Evolutionary conservation across 1,284 basidiomycete genomes (phyloP).

Genomic region (Xerocomus minutiporus): DNA sequence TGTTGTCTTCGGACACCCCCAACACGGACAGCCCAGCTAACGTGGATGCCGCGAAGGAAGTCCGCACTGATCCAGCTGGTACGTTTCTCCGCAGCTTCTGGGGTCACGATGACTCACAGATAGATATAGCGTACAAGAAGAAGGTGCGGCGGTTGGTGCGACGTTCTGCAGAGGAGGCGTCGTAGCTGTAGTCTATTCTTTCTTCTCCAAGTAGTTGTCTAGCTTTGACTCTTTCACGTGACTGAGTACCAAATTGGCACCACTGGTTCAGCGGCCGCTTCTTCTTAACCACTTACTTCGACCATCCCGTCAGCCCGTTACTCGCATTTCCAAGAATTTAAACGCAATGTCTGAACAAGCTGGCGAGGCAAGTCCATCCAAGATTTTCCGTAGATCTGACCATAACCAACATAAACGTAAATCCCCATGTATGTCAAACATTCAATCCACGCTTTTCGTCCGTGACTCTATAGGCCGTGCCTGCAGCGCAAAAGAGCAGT

Average conservation of each 20-base stretch:
- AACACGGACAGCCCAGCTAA: slow-evolving; percentile 96
- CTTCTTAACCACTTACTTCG: slow-evolving; percentile 5
- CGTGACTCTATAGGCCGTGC: slow-evolving; percentile 55
- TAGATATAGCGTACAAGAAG: slow-evolving; percentile 74
- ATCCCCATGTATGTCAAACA: slow-evolving; percentile 32
- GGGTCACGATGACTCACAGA: slow-evolving; percentile 3
- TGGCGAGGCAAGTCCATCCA: slow-evolving; percentile 38
- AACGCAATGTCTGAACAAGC: slow-evolving; percentile 38
- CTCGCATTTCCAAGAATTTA: slow-evolving; percentile 1
- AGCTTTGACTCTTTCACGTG: slow-evolving; percentile 19
- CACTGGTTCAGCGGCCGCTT: not conserved
- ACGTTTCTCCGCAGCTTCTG: slow-evolving; percentile 19
- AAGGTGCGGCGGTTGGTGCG: slow-evolving; percentile 85
- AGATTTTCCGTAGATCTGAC: slow-evolving; percentile 29
- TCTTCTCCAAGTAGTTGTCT: not conserved
- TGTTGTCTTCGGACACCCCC: slow-evolving; percentile 88
- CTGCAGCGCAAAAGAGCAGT: slow-evolving; percentile 65
- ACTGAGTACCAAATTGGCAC: not conserved
- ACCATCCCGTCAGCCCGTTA: slow-evolving; percentile 16
- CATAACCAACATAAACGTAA: slow-evolving; percentile 30
- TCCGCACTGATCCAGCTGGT: slow-evolving; percentile 72
- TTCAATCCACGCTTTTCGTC: slow-evolving; percentile 17
- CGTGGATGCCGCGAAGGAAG: slow-evolving; percentile 92
- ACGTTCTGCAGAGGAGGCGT: slow-evolving; percentile 82
- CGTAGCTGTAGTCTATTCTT: slow-evolving; percentile 18